Conservation (phyloP, 495 filamentous ascomycete genomes). For the Penicillium canariense region DNA sequence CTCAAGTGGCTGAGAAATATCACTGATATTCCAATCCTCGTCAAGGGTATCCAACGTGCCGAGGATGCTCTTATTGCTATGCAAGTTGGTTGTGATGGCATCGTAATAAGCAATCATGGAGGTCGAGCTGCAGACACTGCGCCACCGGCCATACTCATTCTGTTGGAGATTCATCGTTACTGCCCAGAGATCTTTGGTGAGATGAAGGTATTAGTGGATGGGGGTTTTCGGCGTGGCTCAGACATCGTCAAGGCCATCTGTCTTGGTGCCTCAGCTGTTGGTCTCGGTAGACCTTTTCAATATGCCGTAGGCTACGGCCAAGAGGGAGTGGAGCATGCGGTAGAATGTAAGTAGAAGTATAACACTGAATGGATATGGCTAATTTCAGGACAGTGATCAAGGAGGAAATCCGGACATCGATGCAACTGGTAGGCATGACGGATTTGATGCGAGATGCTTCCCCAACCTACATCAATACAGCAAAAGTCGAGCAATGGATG, state of each 20-base stretch:
- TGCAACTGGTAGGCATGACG: conserved; percentile 68
- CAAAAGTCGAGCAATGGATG: conserved; percentile 54
- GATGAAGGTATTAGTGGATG: conserved; percentile 66
- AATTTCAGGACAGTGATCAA: conserved; percentile 51
- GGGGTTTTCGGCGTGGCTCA: conserved; percentile 59
- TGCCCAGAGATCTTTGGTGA: conserved; percentile 54
- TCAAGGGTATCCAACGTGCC: conserved; percentile 64
- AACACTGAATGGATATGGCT: background rate
- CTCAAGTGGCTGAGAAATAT: conserved; percentile 67
- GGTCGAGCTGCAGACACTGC: conserved; percentile 63
- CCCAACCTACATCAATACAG: conserved; percentile 63
- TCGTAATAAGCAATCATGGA: conserved; percentile 69
- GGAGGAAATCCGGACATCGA: conserved; percentile 68
- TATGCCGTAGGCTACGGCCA: conserved; percentile 49
- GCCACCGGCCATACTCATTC: conserved; percentile 54
- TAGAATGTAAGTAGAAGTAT: conserved; percentile 45
- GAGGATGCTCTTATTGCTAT: conserved; percentile 58
- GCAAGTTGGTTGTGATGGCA: conserved; percentile 55
- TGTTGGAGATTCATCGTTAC: conserved; percentile 61
- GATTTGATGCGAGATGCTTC: conserved; percentile 56
- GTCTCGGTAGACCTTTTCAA: conserved; percentile 58
- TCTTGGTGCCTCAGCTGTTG: conserved; percentile 60
- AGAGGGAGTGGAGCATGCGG: conserved; percentile 36
- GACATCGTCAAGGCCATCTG: conserved; percentile 69
- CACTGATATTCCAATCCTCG: conserved; percentile 56